A percentile compares a stretch with the other conserved stretches of the same genome.
Conservation (phyloP, 257 asterid species). For the Plantago major region DNA sequence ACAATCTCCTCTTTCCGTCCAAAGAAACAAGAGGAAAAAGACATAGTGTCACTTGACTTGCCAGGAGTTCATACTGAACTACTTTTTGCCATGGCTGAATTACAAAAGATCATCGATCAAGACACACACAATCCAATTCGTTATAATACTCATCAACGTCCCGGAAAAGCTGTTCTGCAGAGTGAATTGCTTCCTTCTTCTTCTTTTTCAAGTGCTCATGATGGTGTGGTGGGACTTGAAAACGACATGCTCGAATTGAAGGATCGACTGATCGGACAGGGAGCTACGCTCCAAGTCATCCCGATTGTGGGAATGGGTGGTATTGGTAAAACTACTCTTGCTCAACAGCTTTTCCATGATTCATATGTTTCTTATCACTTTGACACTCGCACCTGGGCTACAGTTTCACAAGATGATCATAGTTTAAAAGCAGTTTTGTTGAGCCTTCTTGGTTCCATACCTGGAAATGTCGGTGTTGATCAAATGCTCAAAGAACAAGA, state of each 20-base stretch:
- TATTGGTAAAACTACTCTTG: constrained; percentile 6
- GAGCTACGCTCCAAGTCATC: neutral
- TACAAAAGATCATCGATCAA: no score
- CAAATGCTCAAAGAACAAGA: neutral
- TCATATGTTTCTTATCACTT: neutral
- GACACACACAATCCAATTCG: no score
- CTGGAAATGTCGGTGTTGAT: neutral
- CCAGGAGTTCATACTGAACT: no score
- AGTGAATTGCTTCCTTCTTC: no score
- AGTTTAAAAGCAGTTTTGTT: neutral
- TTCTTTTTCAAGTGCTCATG: neutral
- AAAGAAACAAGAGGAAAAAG: no score
- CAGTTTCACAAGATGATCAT: neutral
- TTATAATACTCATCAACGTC: no score
- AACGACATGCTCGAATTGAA: neutral
- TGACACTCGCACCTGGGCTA: neutral
- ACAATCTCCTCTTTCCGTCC: no score
- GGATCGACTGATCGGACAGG: neutral
- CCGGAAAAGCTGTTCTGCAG: no score
- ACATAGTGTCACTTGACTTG: no score
- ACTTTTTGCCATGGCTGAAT: no score
- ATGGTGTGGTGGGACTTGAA: neutral
- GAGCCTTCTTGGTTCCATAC: neutral
- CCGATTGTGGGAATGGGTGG: constrained; percentile 2
- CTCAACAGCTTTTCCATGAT: neutral